Evolutionary conservation across 805 yeast genomes (phyloP).

Genomic region (Wickerhamomyces chambardii): DNA sequence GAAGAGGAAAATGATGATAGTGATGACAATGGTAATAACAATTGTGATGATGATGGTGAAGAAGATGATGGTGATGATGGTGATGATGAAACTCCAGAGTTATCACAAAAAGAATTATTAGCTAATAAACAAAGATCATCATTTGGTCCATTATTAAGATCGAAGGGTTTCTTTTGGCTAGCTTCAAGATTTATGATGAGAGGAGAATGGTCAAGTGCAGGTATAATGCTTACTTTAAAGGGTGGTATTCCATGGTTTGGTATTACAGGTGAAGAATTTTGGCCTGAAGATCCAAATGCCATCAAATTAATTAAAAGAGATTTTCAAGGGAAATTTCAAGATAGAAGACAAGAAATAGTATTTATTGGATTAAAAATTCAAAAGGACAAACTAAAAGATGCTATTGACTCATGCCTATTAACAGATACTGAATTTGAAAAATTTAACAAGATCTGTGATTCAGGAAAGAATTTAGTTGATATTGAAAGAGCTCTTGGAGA

Average conservation of each 20-base stretch:
- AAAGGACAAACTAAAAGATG: constrained; percentile 17
- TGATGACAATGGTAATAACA: too few species aligned
- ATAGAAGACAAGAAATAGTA: constrained; percentile 35
- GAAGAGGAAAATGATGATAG: too few species aligned
- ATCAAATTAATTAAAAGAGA: constrained; percentile 23
- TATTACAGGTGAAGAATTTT: constrained; percentile 21
- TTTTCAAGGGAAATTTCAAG: constrained; percentile 30
- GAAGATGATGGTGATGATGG: too few species aligned
- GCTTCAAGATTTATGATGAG: constrained; percentile 30
- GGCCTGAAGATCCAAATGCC: constrained; percentile 25
- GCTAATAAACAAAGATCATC: constrained; percentile 25
- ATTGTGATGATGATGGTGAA: too few species aligned
- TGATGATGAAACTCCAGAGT: constrained; percentile 4
- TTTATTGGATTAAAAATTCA: constrained; percentile 32
- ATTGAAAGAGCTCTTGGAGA: constrained; percentile 22
- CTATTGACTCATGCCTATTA: constrained; percentile 28
- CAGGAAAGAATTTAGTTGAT: constrained; percentile 19
- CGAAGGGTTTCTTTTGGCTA: constrained; percentile 37
- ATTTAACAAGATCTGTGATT: constrained; percentile 19
- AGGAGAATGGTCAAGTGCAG: constrained; percentile 38
- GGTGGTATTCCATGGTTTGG: constrained; percentile 36
- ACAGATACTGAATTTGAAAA: constrained; percentile 26
- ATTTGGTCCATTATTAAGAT: constrained; percentile 28
- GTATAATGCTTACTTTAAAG: constrained; percentile 28
- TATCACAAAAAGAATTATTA: constrained; percentile 19